Conservation (phyloP, 177 flowering plant species). For the Vitis hybrid region DNA sequence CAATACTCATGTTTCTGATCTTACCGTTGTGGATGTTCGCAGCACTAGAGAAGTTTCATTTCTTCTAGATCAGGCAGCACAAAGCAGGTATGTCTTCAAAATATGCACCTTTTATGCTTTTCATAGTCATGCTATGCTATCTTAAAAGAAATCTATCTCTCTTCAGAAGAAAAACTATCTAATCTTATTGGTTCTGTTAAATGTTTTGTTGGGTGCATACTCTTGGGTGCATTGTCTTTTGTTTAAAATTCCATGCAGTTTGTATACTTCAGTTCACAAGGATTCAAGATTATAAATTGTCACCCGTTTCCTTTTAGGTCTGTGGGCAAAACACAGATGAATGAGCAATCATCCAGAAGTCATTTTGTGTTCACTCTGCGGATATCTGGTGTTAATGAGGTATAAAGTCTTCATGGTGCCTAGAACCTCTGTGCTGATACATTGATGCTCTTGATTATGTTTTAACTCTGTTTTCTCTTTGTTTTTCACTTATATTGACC, state of each 20-base stretch:
- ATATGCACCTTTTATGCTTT: not conserved
- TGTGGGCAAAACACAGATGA: conserved; percentile 87
- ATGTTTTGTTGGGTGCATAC: not conserved
- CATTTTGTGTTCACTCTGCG: conserved; percentile 86
- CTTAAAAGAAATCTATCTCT: not conserved
- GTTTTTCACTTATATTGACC: not conserved
- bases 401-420: conserved; percentile 14
- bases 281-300: not conserved
- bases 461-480: not conserved
- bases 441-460: not conserved
- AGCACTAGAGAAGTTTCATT: conserved; percentile 78
- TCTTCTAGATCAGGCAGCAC: conserved; percentile 84
- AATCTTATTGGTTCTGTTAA: not conserved
- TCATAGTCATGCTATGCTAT: not conserved
- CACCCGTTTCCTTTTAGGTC: conserved; percentile 39
- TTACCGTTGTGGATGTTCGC: conserved; percentile 81
- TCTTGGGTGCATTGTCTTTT: no score
- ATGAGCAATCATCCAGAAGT: conserved; percentile 88
- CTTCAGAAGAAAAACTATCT: not conserved
- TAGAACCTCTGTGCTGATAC: not conserved
- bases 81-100: conserved; percentile 62
- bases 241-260: not conserved
- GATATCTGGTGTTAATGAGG: conserved; percentile 85
- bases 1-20: conserved; percentile 82
- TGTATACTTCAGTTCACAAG: not conserved